phyloP scores from a whole-genome alignment of 2,329 filamentous ascomycete genomes.

The Verticillium albo-atrum region DNA sequence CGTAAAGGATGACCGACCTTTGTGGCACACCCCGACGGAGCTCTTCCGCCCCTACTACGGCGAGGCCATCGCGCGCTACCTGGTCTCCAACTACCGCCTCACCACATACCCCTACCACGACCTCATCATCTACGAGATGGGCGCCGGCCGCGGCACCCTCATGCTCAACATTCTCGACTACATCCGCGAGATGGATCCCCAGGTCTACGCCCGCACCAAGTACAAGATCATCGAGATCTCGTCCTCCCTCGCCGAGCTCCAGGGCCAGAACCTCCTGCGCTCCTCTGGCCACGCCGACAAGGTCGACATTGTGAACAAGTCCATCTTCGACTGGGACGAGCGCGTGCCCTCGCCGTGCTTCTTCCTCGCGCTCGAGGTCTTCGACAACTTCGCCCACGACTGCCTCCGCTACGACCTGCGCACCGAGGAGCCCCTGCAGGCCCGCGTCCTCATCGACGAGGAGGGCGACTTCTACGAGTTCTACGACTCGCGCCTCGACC shows the following conservation, averaged over 20 bases:
- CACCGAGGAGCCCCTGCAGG: slow-evolving; percentile 81
- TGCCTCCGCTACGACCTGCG: slow-evolving; percentile 81
- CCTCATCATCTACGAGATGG: slow-evolving; percentile 98
- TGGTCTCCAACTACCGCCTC: slow-evolving; percentile 93
- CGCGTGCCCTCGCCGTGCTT: slow-evolving; percentile 92
- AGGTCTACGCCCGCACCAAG: slow-evolving; percentile 89
- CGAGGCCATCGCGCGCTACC: slow-evolving; percentile 92
- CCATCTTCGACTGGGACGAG: slow-evolving; percentile 88
- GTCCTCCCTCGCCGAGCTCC: slow-evolving; percentile 70
- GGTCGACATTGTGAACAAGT: slow-evolving; percentile 91
- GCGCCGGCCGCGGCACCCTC: slow-evolving; percentile 91
- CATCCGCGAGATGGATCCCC: slow-evolving; percentile 81
- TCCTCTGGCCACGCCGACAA: slow-evolving; percentile 74
- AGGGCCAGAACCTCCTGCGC: slow-evolving; percentile 64
- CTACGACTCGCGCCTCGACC: slow-evolving; percentile 77
- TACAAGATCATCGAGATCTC: slow-evolving; percentile 98
- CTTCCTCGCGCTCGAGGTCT: slow-evolving; percentile 96
- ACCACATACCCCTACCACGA: slow-evolving; percentile 94
- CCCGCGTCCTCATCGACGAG: slow-evolving; percentile 78
- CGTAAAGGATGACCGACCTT: slow-evolving; percentile 72
- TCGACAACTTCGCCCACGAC: slow-evolving; percentile 98
- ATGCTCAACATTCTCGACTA: slow-evolving; percentile 99
- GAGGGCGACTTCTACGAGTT: slow-evolving; percentile 93
- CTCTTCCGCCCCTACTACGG: slow-evolving; percentile 96
- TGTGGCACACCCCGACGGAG: slow-evolving; percentile 98